phyloP scores from a whole-genome alignment of 352 stramenopile species.

The Phytophthora vignae region DNA sequence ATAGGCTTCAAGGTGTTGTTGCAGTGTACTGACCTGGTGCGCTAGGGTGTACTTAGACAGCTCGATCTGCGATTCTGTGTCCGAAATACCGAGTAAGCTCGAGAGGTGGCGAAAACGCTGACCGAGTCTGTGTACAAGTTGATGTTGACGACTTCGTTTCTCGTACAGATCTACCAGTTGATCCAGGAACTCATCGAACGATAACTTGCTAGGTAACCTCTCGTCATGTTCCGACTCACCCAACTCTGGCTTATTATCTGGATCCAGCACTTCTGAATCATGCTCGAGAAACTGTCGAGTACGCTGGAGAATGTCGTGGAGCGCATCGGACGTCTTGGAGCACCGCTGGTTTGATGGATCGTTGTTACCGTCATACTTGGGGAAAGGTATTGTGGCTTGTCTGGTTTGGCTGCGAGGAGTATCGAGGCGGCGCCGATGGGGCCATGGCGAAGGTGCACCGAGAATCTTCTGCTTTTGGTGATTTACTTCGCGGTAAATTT shows the following conservation, averaged over 20 bases:
- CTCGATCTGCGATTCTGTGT: slow-evolving; percentile 3
- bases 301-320: slow-evolving; percentile 17
- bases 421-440: slow-evolving; percentile 21
- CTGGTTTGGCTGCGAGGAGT: neutral
- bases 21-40: slow-evolving; percentile 41
- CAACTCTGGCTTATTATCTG: neutral
- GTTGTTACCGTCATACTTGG: neutral
- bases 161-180: slow-evolving; percentile 25
- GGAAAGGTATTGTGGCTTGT: neutral
- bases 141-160: slow-evolving; percentile 15
- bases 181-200: slow-evolving; percentile 20
- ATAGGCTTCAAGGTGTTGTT: slow-evolving; percentile 39
- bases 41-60: slow-evolving; percentile 33
- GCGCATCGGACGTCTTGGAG: slow-evolving; percentile 7
- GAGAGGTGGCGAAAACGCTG: slow-evolving; percentile 35
- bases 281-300: slow-evolving; percentile 15
- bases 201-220: slow-evolving; percentile 7
- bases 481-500: slow-evolving; percentile 36
- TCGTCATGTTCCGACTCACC: neutral
- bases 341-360: neutral
- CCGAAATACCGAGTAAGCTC: slow-evolving; percentile 8
- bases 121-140: slow-evolving; percentile 22
- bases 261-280: neutral
- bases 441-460: slow-evolving; percentile 21
- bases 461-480: slow-evolving; percentile 12